phyloP scores from a whole-genome alignment of 2,329 filamentous ascomycete species.

The Botrytis tulipae region DNA sequence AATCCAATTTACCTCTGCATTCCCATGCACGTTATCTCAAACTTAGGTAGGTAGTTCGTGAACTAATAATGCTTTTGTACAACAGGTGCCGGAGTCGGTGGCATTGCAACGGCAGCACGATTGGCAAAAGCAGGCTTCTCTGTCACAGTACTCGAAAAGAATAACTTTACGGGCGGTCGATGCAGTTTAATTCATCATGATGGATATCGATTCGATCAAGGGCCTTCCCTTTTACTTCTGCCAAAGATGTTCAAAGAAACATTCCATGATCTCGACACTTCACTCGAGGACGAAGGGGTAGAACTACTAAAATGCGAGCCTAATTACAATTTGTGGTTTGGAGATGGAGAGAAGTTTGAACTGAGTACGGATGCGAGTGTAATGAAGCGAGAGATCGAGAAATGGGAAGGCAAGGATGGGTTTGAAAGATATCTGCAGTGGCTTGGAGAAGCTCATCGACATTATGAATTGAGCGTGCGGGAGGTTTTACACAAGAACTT shows the following conservation, averaged over 20 bases:
- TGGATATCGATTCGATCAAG: conserved; percentile 72
- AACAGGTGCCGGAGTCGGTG: conserved; percentile 67
- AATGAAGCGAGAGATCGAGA: conserved; percentile 71
- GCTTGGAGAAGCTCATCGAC: conserved; percentile 63
- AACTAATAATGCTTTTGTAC: conserved; percentile 23
- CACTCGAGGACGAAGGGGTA: conserved; percentile 63
- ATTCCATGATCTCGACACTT: conserved; percentile 67
- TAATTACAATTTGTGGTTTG: conserved; percentile 74
- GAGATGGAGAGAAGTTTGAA: conserved; percentile 62
- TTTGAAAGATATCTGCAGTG: conserved; percentile 68
- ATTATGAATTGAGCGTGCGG: conserved; percentile 66
- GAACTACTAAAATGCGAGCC: conserved; percentile 69
- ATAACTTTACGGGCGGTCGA: conserved; percentile 67
- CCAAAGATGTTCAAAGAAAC: conserved; percentile 68
- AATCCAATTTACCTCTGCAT: neutral
- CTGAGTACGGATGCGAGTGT: conserved; percentile 65
- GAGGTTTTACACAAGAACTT: conserved; percentile 70
- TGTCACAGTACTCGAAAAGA: conserved; percentile 79
- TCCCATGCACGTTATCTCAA: neutral
- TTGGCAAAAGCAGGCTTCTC: conserved; percentile 67
- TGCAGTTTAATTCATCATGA: conserved; percentile 63
- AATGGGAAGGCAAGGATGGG: conserved; percentile 69
- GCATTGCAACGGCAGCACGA: conserved; percentile 68
- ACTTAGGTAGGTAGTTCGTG: neutral
- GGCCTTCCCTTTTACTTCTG: conserved; percentile 69